Evolutionary conservation across 345 rosid genomes (phyloP), one percentile per base, ranked within the genome.

Genomic region (Hypericum androsaemum): DNA sequence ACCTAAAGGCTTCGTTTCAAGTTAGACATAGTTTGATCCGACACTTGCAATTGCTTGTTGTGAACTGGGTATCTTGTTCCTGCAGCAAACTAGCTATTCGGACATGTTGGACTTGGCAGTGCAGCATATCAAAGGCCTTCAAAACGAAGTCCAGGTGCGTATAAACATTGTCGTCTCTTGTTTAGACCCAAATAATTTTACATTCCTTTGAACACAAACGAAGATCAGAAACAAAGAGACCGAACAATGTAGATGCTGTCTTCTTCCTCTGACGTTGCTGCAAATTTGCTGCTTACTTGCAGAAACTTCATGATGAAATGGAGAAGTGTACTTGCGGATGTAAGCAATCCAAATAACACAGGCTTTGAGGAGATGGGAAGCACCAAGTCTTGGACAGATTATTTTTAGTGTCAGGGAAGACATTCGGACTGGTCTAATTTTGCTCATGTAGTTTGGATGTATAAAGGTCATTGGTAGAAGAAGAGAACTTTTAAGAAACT

Each of bases 261-360:
- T 54, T 9, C 6, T 7, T 5, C 11, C 7, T 12, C 11, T 52
- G 35, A 36, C 7, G 16, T 12, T 11, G 50, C 14, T 10, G 39
- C 13, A 9, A 11, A 10, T 6, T 7, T 10, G 8, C n/a, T 28
- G 17, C n/a, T 39, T 8, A 10, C 50, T 52, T 55, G 61, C 74
- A 90, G 98, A 80, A 80, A 70, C 83, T 90, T 36, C 82, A 73
- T 53, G 69, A 61, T 22, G 87, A 79, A 11, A 58, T 84, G 56
- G 92, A 79, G 60, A 69, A 52, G 54, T 90, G 96, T 71, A 73
- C 82, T 3, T 86, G 97, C 12, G 89, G 94, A 58, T 78, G 90
- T 85, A 77, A 75, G 58, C 80, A 63, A 51, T 64, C 60, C 39
- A 55, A 57, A 44, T 77, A 60, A 64, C 52, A 6, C 10, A 14